Evolutionary conservation across 805 yeast species (phyloP), one percentile per base, ranked within the genome.

Genomic region (Pichia nakasei): DNA sequence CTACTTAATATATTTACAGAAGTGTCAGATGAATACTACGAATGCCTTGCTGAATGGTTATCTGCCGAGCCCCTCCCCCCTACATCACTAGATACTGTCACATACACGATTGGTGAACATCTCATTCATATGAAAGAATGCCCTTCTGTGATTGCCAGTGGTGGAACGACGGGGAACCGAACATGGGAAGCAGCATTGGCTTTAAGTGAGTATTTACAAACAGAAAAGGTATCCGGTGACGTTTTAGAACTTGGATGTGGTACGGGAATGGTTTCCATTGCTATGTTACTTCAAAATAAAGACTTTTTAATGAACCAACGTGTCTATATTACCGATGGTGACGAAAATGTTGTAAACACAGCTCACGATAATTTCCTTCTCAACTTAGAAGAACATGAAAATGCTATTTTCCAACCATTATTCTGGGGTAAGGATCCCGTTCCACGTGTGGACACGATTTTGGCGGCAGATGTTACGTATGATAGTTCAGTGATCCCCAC

Each of bases 101-200:
- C 54, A n/a, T 72, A 71, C 45, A 45, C 46, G 4, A 37, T 41
- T 6, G 22, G 37, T 13, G 20, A 41, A 2, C 55, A 54, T 20
- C 12, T 36, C 0, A 56, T 72, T 2, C 51, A 52, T 7, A 73
- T 82, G 3, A 63, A 62, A 46, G 93, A 84, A 53, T 69, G 76
- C 0, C 91, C 89, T 0, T 67, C 71, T 43, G 48, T 83, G 42
- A 75, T 84, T 13, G 74, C 85, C 32, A 86, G 85, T 1, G 57
- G 65, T n/a, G 95, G 94, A 5, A 82, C 95, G 1, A 91, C 97
- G 0, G 97, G 97, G 0, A 63, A 78, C 43, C 67, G 97, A 35
- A 91, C 97, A 0, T 89, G 97, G 97, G 96, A 87, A 56, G 97
- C 96, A 3, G 83, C 95, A 0, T 52, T 85, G 7, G 85, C 68